Percentiles rank a stretch among this genome's conserved stretches.
Evolutionary conservation across 2,329 filamentous ascomycete species (phyloP).

Genomic region (Exophiala phaeomuriformis): DNA sequence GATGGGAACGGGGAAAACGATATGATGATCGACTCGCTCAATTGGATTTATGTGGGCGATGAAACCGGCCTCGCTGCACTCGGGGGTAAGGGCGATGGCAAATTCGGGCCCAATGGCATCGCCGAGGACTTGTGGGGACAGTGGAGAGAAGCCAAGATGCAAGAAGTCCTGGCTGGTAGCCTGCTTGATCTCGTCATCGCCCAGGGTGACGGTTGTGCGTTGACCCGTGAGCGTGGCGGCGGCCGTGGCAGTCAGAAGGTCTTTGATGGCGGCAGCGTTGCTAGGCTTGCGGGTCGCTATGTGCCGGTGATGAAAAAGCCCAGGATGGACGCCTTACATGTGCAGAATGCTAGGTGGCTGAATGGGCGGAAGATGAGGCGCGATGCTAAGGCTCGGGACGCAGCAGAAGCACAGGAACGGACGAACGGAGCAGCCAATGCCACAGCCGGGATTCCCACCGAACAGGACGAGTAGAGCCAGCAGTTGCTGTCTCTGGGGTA

Average conservation of each 20-base stretch:
- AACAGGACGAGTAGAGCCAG: neutral
- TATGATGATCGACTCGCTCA: conserved; percentile 2
- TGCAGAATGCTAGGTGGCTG: conserved; percentile 56
- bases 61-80: conserved; percentile 38
- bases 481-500: neutral
- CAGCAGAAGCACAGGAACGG: neutral
- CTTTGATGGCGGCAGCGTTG: conserved; percentile 52
- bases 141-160: conserved; percentile 81
- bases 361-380: conserved; percentile 43
- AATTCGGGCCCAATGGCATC: conserved; percentile 59
- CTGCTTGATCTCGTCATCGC: conserved; percentile 58
- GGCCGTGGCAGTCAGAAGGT: conserved; percentile 43
- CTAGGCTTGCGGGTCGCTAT: conserved; percentile 52
- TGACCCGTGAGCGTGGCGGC: conserved; percentile 13
- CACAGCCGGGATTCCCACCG: too few species aligned
- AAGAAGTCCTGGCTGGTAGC: conserved; percentile 72
- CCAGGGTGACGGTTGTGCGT: conserved; percentile 33
- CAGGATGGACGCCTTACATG: conserved; percentile 52
- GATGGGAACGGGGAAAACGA: conserved; percentile 51
- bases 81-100: conserved; percentile 46
- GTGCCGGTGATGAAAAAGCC: conserved; percentile 49
- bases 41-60: conserved; percentile 37
- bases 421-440: conserved; percentile 2
- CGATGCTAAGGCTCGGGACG: conserved; percentile 13
- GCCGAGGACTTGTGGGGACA: conserved; percentile 71